Conservation (phyloP, 768 basidiomycete species). For the Trichaptum fuscoviolaceum region DNA sequence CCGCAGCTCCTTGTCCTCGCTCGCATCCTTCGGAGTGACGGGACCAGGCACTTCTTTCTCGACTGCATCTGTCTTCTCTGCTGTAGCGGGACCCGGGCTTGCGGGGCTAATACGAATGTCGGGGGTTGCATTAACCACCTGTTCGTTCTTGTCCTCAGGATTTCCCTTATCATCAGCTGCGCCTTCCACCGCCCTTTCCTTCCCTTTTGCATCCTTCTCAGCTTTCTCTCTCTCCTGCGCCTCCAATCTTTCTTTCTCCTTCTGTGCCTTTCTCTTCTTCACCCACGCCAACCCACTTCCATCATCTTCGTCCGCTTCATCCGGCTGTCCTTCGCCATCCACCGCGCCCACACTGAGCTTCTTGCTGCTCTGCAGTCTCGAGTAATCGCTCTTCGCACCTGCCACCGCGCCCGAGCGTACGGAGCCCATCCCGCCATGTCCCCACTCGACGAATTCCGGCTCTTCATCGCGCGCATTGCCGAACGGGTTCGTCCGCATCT, state of each 20-base stretch:
- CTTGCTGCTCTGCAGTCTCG: slow-evolving; percentile 18
- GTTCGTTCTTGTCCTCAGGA: slow-evolving; percentile 7
- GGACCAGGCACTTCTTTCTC: slow-evolving; percentile 9
- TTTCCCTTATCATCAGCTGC: slow-evolving; percentile 15
- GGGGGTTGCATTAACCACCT: slow-evolving; percentile 11
- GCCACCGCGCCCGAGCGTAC: slow-evolving; percentile 26
- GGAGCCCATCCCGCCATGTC: slow-evolving; percentile 80
- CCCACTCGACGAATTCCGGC: slow-evolving; percentile 91
- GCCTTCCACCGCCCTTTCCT: slow-evolving; percentile 21
- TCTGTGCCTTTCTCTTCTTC: slow-evolving; percentile 50
- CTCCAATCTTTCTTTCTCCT: slow-evolving; percentile 48
- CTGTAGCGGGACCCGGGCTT: slow-evolving; percentile 16
- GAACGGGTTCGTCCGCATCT: slow-evolving; percentile 49
- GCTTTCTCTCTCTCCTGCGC: slow-evolving; percentile 29
- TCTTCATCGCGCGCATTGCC: slow-evolving; percentile 61
- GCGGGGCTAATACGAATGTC: slow-evolving; percentile 1
- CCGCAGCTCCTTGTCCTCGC: slow-evolving; percentile 5
- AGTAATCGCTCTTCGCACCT: slow-evolving; percentile 9
- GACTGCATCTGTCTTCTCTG: slow-evolving; percentile 15
- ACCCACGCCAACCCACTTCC: slow-evolving; percentile 89
- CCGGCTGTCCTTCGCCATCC: slow-evolving; percentile 15
- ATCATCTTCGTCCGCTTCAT: slow-evolving; percentile 44
- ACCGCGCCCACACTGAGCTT: slow-evolving; percentile 18
- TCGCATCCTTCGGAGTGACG: slow-evolving; percentile 15
- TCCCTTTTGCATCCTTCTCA: slow-evolving; percentile 23